phyloP scores from a whole-genome alignment of 805 yeast species.

The Schizosaccharomyces cryophilus region DNA sequence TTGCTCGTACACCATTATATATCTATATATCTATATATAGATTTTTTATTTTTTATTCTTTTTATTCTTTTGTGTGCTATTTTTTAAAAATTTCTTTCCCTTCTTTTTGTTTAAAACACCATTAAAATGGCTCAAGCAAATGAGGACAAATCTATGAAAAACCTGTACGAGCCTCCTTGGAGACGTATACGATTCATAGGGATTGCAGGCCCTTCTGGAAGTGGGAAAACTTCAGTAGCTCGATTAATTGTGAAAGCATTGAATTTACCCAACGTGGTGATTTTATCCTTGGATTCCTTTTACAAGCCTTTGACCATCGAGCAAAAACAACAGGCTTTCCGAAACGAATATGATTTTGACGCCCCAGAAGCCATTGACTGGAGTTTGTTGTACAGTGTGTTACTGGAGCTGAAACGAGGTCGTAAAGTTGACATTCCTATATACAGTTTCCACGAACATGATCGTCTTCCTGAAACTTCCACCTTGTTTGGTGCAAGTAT shows the following conservation, averaged over 20 bases:
- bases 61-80: no score
- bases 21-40: no score
- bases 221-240: conserved; percentile 87
- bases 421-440: conserved; percentile 38
- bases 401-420: conserved; percentile 47
- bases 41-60: no score
- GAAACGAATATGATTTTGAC: conserved; percentile 61
- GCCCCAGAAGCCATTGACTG: conserved; percentile 64
- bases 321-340: conserved; percentile 33
- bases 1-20: no score
- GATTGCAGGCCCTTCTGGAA: conserved; percentile 21
- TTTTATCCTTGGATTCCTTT: conserved; percentile 74
- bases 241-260: conserved; percentile 50
- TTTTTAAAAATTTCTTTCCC: no score
- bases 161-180: background rate
- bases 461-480: conserved; percentile 34
- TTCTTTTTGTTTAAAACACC: no score
- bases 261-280: conserved; percentile 67
- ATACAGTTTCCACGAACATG: conserved; percentile 40
- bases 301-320: conserved; percentile 49
- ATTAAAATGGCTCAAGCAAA: no score
- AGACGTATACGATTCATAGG: background rate
- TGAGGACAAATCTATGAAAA: no score
- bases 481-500: conserved; percentile 86
- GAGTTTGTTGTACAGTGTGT: conserved; percentile 40